These are phyloP conservation scores for Neurospora sp. DNA, from an alignment of 2,329 filamentous ascomycete species.

Conservation along the genomic window DNA sequence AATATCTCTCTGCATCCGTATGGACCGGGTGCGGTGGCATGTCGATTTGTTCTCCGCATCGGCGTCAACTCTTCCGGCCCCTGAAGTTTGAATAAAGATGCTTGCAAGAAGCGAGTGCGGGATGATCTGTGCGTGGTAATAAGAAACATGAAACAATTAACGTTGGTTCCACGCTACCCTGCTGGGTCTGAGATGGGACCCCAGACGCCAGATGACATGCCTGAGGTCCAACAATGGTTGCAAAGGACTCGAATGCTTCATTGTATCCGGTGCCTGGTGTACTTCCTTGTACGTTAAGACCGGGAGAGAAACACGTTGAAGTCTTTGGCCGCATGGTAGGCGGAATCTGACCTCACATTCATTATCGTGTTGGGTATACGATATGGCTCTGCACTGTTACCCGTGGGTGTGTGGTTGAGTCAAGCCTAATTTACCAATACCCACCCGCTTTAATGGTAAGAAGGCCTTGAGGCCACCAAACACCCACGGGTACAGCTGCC, in stretches of 20 bases:
- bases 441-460: no score
- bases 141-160: conserved; percentile 10
- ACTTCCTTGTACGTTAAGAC: not conserved
- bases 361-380: not conserved
- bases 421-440: no score
- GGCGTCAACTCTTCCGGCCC: not conserved
- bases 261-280: not conserved
- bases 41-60: not conserved
- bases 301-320: not conserved
- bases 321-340: not conserved
- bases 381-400: not conserved
- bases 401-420: no score
- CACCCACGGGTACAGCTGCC: not conserved
- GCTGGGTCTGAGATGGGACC: not conserved
- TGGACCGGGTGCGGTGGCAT: not conserved
- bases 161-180: conserved; percentile 7
- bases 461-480: no score
- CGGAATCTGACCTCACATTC: not conserved
- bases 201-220: not conserved
- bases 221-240: not conserved
- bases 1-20: not conserved
- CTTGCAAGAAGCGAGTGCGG: not conserved
- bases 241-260: not conserved
- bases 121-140: not conserved
- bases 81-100: not conserved